phyloP scores from a whole-genome alignment of 2,329 filamentous ascomycete genomes.

The Sporothrix brunneoviolacea region DNA sequence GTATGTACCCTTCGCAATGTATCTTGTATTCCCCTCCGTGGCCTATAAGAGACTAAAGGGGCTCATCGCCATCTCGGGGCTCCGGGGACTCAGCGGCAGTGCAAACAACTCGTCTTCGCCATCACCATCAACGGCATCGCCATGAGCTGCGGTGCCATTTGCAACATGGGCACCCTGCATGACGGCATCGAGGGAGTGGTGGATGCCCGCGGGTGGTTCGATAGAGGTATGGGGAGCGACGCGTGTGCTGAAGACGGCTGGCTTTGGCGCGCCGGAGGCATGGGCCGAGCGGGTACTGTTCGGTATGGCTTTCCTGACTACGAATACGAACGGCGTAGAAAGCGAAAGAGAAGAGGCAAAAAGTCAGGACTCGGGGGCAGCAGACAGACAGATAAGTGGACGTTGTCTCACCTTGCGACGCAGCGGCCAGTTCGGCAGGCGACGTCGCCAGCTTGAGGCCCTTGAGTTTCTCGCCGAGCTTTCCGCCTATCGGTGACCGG shows the following conservation, averaged over 20 bases:
- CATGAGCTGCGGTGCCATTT: neutral
- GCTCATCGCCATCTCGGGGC: constrained; percentile 77
- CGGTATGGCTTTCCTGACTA: neutral
- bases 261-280: neutral
- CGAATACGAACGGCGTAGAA: too few species aligned
- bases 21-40: neutral
- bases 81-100: constrained; percentile 76
- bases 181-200: constrained; percentile 32
- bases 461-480: constrained; percentile 71
- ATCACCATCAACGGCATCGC: constrained; percentile 44
- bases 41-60: constrained; percentile 58
- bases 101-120: constrained; percentile 80
- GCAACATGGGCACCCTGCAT: constrained; percentile 26
- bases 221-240: neutral
- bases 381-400: too few species aligned
- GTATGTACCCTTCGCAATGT: too few species aligned
- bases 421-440: constrained; percentile 53
- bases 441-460: constrained; percentile 73
- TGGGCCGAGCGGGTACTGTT: neutral
- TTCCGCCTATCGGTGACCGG: constrained; percentile 58
- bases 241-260: neutral
- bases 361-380: too few species aligned
- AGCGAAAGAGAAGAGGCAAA: too few species aligned
- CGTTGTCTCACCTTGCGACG: constrained; percentile 41
- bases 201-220: neutral